Base-by-base conservation (phyloP, 2,329 filamentous ascomycete genomes). In the Tolypocladium sp. region DNA sequence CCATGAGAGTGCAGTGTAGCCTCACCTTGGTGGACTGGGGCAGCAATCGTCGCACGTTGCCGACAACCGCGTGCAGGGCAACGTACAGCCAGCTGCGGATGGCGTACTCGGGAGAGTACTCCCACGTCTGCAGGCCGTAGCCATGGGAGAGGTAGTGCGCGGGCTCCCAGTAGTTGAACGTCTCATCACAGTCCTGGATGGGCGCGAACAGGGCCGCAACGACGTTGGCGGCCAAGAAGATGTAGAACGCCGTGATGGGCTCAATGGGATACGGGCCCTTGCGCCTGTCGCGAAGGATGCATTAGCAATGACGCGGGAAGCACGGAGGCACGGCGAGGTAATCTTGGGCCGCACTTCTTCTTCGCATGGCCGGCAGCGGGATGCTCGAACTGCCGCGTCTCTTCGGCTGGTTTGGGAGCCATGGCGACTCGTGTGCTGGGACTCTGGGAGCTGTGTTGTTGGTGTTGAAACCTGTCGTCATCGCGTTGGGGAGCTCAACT, bases 161-260 rank as follows among this genome's bases (percentile, higher is more conserved):
- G 0, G 94, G 93, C 69, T 99, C 94, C 92, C 93, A 99, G 79
- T 96, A 99, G 73, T 99, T 99, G 82, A 96, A 99, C 13, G 93
- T 93, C 77, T 99, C 94, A 68, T 99, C 94, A 71, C 94, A 99
- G 74, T 99, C 94, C 72, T 97, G 92, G 64, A 99, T 96, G 0
- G 94, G 94, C 2, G 92, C 87, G 71, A 88, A 93, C 38, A 89
- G 69, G 13, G 93, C 94, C 8, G 93, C 90, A 27, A 93, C 67
- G 22, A 89, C 64, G 69, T 91, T 91, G 64, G 89, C 87, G 37
- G 79, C 77, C 53, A 95, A 77, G 71, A 95, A 94, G 63, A 91
- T 74, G 69, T 89, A 94, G 71, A 97, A 95, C 15, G 89, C 89
- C 54, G 84, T 81, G 64, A 90, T 89, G 58, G 91, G 84, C 65